Conservation (phyloP, 768 basidiomycete genomes). For the Boletus insuetus region DNA sequence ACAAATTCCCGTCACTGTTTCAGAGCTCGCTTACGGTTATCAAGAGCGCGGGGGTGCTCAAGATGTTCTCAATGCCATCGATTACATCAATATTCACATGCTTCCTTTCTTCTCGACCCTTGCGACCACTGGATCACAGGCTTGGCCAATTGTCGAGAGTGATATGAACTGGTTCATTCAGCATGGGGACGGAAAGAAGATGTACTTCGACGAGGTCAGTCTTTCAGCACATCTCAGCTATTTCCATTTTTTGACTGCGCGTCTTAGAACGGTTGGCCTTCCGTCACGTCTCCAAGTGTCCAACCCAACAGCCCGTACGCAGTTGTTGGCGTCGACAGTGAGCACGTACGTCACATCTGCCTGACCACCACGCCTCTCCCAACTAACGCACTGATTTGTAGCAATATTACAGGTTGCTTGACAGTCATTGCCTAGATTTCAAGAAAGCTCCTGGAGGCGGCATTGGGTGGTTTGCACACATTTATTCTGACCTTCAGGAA, state of each 20-base stretch:
- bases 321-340: conserved; percentile 59
- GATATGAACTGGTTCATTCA: conserved; percentile 68
- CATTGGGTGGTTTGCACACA: conserved; percentile 81
- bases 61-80: conserved; percentile 55
- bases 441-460: conserved; percentile 60
- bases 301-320: conserved; percentile 64
- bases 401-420: conserved; percentile 62
- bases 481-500: conserved; percentile 64
- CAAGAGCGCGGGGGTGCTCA: conserved; percentile 50
- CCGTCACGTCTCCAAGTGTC: conserved; percentile 55
- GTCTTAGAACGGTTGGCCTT: conserved; percentile 77
- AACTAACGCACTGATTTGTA: not conserved
- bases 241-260: not conserved
- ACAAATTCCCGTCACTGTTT: conserved; percentile 65
- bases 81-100: conserved; percentile 68
- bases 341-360: conserved; percentile 42
- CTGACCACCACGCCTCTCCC: not conserved
- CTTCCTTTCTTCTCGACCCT: conserved; percentile 57
- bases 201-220: conserved; percentile 66
- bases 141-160: conserved; percentile 59
- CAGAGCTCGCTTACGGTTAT: conserved; percentile 65
- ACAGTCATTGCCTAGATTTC: conserved; percentile 59
- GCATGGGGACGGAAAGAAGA: conserved; percentile 66
- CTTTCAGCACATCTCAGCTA: not conserved
- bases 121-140: conserved; percentile 42